Evolutionary conservation across 805 yeast species (phyloP).

Genomic region (Ogataea ramenticola): DNA sequence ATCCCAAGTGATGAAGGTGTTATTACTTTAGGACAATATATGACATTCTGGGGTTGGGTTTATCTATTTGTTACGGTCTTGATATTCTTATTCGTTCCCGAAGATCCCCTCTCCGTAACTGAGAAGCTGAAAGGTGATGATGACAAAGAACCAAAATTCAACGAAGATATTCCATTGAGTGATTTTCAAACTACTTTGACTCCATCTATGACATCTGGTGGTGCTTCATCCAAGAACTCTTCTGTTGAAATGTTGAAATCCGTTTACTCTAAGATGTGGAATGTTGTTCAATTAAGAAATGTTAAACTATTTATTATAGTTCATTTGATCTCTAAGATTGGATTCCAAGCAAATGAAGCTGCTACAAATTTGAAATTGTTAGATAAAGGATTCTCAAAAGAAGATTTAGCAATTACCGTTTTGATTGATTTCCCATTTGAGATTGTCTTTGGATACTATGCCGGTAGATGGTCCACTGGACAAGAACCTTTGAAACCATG

Average conservation of each 20-base stretch:
- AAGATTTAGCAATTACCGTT: slow-evolving; percentile 88
- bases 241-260: slow-evolving; percentile 25
- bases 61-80: slow-evolving; percentile 62
- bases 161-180: slow-evolving; percentile 14
- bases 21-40: slow-evolving; percentile 65
- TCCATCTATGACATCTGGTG: background rate
- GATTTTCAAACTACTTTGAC: slow-evolving; percentile 4
- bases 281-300: slow-evolving; percentile 60
- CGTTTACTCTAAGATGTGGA: slow-evolving; percentile 60
- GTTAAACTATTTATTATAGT: slow-evolving; percentile 69
- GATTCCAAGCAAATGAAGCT: slow-evolving; percentile 93
- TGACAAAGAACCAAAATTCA: slow-evolving; percentile 4
- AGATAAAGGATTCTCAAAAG: slow-evolving; percentile 88
- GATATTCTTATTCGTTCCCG: slow-evolving; percentile 55
- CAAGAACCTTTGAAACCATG: slow-evolving; percentile 76
- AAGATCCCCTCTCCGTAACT: slow-evolving; percentile 52
- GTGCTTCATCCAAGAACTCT: background rate
- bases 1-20: slow-evolving; percentile 59
- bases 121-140: background rate
- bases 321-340: slow-evolving; percentile 77
- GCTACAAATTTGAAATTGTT: slow-evolving; percentile 88
- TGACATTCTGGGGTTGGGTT: slow-evolving; percentile 68
- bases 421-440: slow-evolving; percentile 95
- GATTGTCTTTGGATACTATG: slow-evolving; percentile 89
- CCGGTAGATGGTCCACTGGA: slow-evolving; percentile 91